Conservation (phyloP, 2,329 filamentous ascomycete genomes). For the Bipolaris zeicola region DNA sequence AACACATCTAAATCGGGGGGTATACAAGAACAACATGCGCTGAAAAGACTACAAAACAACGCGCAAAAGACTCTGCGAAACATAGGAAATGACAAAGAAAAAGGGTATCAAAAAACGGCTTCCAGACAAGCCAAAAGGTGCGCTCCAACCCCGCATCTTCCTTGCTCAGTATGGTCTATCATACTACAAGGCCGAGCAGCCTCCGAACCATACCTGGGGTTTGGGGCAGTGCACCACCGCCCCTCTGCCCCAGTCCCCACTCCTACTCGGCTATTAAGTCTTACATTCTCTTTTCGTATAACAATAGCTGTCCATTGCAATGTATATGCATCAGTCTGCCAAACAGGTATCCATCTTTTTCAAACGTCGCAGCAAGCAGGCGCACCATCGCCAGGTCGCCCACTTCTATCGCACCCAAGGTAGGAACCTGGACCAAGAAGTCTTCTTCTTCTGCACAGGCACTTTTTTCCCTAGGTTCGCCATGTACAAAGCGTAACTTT, state of each 20-base stretch:
- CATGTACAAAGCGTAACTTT: slow-evolving; percentile 33
- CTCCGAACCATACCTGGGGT: slow-evolving; percentile 8
- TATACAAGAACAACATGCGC: slow-evolving; percentile 11
- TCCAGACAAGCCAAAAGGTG: slow-evolving; percentile 1
- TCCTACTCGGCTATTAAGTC: not conserved
- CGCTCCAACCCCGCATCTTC: slow-evolving; percentile 16
- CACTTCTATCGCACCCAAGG: slow-evolving; percentile 17
- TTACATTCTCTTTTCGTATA: slow-evolving; percentile 4
- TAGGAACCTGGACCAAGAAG: slow-evolving; percentile 29
- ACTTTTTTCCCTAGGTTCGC: slow-evolving; percentile 20
- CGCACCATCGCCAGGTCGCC: not conserved
- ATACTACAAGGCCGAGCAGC: slow-evolving; percentile 6
- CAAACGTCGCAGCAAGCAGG: not conserved
- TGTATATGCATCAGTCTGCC: slow-evolving; percentile 1
- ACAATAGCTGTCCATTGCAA: slow-evolving; percentile 11
- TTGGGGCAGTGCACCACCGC: not conserved
- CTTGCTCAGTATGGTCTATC: slow-evolving; percentile 7
- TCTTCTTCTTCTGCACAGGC: slow-evolving; percentile 26
- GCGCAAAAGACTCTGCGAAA: slow-evolving; percentile 6
- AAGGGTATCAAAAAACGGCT: slow-evolving; percentile 14
- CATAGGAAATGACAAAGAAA: slow-evolving; percentile 11
- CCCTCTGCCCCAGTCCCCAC: not conserved
- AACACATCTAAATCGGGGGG: slow-evolving; percentile 5
- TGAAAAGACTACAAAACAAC: slow-evolving; percentile 1
- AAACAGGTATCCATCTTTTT: slow-evolving; percentile 11